A percentile compares a stretch with the other conserved stretches of the same genome.
Conservation (phyloP, 352 stramenopile species). For the Elongisporangium prolatum region DNA sequence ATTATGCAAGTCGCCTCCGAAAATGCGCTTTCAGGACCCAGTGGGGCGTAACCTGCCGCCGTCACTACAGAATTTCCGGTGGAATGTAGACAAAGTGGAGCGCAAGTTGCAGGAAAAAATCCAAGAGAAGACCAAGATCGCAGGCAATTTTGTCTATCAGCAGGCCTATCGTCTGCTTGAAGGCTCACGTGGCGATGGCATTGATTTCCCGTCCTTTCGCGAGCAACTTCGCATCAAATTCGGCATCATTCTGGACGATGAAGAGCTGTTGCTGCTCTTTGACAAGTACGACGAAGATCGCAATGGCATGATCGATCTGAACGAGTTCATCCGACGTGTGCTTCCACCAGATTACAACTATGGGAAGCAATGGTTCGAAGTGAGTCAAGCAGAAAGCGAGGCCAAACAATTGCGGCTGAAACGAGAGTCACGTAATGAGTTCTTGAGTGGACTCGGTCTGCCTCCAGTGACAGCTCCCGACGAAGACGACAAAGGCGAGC, state of each 20-base stretch:
- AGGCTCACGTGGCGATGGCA: slow-evolving; percentile 62
- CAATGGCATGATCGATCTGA: slow-evolving; percentile 77
- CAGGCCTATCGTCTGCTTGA: slow-evolving; percentile 81
- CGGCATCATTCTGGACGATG: slow-evolving; percentile 71
- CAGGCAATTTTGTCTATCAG: slow-evolving; percentile 82
- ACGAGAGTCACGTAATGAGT: slow-evolving; percentile 59
- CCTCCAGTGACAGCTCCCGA: neutral
- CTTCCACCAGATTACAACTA: slow-evolving; percentile 76
- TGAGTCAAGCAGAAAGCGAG: slow-evolving; percentile 66
- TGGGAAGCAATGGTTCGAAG: slow-evolving; percentile 65
- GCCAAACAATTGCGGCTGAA: slow-evolving; percentile 47
- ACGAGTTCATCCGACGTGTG: slow-evolving; percentile 79
- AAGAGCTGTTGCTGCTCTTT: slow-evolving; percentile 71
- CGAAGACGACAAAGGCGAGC: slow-evolving; percentile 9
- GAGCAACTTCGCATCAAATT: slow-evolving; percentile 78
- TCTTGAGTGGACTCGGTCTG: slow-evolving; percentile 33
- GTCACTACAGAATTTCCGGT: slow-evolving; percentile 69
- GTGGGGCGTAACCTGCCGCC: slow-evolving; percentile 48
- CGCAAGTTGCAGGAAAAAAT: slow-evolving; percentile 83
- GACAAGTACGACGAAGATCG: slow-evolving; percentile 82
- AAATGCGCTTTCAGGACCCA: slow-evolving; percentile 58
- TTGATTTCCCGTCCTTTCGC: slow-evolving; percentile 71
- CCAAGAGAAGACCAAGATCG: slow-evolving; percentile 81
- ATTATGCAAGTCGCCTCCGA: slow-evolving; percentile 39
- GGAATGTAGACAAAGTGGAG: slow-evolving; percentile 77